These are phyloP conservation scores for Elaeagnus macrophylla DNA, from an alignment of 306 rosid genomes.

Conservation along the genomic window DNA sequence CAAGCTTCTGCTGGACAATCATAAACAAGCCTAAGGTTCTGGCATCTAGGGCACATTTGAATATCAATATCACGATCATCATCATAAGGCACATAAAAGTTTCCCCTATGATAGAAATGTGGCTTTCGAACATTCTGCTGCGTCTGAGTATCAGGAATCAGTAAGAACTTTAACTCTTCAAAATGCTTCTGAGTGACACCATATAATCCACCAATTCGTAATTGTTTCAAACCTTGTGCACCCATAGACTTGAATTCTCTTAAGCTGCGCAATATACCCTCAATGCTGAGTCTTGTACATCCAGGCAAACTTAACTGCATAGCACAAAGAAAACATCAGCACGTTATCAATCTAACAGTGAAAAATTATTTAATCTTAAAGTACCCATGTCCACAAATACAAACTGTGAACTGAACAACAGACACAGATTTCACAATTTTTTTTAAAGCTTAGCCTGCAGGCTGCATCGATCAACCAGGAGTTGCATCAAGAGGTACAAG, in stretches of 20 bases:
- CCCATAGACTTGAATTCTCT: conserved; percentile 51
- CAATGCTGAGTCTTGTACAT: conserved; percentile 77
- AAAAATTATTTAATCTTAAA: neutral
- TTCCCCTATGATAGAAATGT: conserved; percentile 55
- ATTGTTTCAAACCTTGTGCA: conserved; percentile 50
- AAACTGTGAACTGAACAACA: no score
- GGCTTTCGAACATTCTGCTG: conserved; percentile 48
- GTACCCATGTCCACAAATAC: no score
- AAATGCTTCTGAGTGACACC: conserved; percentile 59
- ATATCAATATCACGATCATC: conserved; percentile 68
- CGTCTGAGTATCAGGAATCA: conserved; percentile 42
- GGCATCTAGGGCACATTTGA: conserved; percentile 73
- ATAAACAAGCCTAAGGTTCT: conserved; percentile 69
- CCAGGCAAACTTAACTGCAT: conserved; percentile 85
- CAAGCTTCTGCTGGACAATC: conserved; percentile 78
- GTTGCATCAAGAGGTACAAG: no score
- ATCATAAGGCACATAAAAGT: conserved; percentile 50
- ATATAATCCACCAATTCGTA: conserved; percentile 78
- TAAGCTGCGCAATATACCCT: conserved; percentile 55
- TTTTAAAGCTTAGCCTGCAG: no score
- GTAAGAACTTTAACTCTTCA: conserved; percentile 58
- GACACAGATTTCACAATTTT: no score
- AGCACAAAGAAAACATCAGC: conserved; percentile 14
- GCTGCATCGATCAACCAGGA: no score
- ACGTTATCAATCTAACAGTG: neutral